Evolutionary conservation across 768 basidiomycete species (phyloP).

Genomic region (Grammothele lineata): DNA sequence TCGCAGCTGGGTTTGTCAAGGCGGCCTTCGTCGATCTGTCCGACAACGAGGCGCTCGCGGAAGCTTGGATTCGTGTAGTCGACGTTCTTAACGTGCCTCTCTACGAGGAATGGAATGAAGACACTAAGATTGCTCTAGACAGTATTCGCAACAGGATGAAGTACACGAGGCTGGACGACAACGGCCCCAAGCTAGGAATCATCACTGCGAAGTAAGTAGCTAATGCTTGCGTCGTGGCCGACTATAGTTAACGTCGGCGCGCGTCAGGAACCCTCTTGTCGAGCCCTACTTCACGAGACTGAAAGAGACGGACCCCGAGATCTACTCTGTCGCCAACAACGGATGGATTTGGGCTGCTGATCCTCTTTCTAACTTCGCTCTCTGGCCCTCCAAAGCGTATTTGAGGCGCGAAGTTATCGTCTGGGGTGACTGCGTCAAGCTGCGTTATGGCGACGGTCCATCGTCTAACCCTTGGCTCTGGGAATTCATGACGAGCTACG

Average conservation of each 20-base stretch:
- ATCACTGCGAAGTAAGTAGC: constrained; percentile 66
- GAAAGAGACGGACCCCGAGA: constrained; percentile 41
- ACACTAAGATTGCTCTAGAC: constrained; percentile 68
- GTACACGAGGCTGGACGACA: constrained; percentile 75
- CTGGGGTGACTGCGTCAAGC: constrained; percentile 98
- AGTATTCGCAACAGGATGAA: constrained; percentile 71
- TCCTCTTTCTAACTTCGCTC: constrained; percentile 91
- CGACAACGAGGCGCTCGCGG: constrained; percentile 51
- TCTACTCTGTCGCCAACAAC: constrained; percentile 90
- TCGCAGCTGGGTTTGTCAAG: constrained; percentile 73
- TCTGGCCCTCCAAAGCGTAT: constrained; percentile 89
- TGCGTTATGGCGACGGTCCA: constrained; percentile 83
- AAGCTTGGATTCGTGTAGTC: constrained; percentile 72
- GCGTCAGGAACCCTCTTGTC: constrained; percentile 70
- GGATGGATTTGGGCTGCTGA: constrained; percentile 99
- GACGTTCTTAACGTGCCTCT: constrained; percentile 87
- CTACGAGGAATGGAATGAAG: constrained; percentile 84
- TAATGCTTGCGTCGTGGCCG: too few relatives aligned
- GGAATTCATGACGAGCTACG: constrained; percentile 86
- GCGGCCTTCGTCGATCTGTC: constrained; percentile 54
- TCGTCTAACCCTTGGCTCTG: constrained; percentile 92
- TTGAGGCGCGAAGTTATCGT: constrained; percentile 94
- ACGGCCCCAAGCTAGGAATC: constrained; percentile 81
- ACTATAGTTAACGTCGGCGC: too few relatives aligned
- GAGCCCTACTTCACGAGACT: constrained; percentile 93